Percentiles rank a stretch among this genome's conserved stretches.
Conservation (phyloP, 108 stramenopile genomes). For the Skeletonema costatum region DNA sequence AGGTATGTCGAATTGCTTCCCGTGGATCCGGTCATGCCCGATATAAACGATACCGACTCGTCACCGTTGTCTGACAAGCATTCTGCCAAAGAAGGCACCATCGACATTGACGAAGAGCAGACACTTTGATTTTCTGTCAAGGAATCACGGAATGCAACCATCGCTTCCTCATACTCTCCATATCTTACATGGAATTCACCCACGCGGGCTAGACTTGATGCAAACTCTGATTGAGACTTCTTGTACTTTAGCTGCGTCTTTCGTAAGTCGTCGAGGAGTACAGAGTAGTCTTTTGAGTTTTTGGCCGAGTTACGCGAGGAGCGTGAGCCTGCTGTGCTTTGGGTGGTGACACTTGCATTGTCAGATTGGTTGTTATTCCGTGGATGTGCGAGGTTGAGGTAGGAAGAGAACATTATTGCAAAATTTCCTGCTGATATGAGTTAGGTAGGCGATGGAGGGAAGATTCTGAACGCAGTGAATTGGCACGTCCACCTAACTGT, state of each 20-base stretch:
- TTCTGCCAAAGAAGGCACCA: conserved; percentile 22
- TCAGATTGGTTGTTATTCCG: background rate
- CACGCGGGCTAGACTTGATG: conserved; percentile 59
- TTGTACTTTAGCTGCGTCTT: conserved; percentile 44
- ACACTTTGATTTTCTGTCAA: conserved; percentile 74
- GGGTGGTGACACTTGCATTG: conserved; percentile 22
- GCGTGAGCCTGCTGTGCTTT: conserved; percentile 19
- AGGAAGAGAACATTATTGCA: conserved; percentile 1
- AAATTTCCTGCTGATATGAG: background rate
- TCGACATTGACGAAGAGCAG: conserved; percentile 25
- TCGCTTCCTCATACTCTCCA: conserved; percentile 79
- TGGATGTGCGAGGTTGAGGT: conserved; percentile 7
- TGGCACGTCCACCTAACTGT: background rate
- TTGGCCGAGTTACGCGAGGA: conserved; percentile 10
- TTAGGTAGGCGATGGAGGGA: background rate
- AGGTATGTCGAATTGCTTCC: background rate
- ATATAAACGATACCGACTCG: conserved; percentile 17
- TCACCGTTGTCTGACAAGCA: conserved; percentile 18
- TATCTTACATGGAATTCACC: conserved; percentile 81
- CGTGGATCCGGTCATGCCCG: conserved; percentile 25
- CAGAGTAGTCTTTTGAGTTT: conserved; percentile 60
- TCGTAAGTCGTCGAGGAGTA: conserved; percentile 52
- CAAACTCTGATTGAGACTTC: conserved; percentile 51
- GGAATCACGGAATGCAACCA: conserved; percentile 77
- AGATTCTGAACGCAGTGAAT: background rate